These are phyloP conservation scores for Chaetomidium leptoderma DNA, from an alignment of 495 filamentous ascomycete species.

Conservation along the genomic window DNA sequence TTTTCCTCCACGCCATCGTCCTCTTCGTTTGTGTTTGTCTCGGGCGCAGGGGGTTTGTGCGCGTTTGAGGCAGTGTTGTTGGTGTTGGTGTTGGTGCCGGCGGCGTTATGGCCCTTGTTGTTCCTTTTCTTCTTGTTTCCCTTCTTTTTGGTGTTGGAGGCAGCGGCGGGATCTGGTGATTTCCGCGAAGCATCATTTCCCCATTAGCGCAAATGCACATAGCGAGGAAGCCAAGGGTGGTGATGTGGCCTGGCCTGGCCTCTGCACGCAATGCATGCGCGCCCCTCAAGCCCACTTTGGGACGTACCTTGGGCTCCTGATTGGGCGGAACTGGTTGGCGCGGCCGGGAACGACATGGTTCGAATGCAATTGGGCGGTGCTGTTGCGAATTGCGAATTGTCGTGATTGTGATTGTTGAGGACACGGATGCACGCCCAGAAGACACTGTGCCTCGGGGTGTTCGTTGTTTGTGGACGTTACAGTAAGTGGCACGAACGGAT, in stretches of 20 bases:
- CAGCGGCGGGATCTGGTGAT: conserved; percentile 17
- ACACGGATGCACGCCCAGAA: conserved; percentile 17
- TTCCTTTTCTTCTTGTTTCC: conserved; percentile 62
- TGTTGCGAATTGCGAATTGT: too few relatives aligned
- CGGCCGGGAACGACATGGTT: conserved; percentile 30
- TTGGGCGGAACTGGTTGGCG: conserved; percentile 24
- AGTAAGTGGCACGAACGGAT: not conserved
- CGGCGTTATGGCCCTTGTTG: conserved; percentile 49
- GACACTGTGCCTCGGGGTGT: not conserved
- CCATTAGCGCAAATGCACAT: conserved; percentile 27
- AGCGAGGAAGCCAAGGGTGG: conserved; percentile 14
- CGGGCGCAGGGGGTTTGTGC: not conserved
- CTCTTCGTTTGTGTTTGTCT: conserved; percentile 16
- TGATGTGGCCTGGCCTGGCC: conserved; percentile 19
- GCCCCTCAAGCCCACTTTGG: conserved; percentile 16
- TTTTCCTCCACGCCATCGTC: conserved; percentile 38
- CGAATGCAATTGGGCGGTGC: conserved; percentile 18
- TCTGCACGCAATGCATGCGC: conserved; percentile 8
- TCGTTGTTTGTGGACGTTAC: conserved; percentile 2
- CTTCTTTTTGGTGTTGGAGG: conserved; percentile 18
- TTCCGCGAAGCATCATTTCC: conserved; percentile 9
- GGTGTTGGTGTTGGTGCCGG: conserved; percentile 20
- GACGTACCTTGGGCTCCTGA: conserved; percentile 27
- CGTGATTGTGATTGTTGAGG: conserved; percentile 4
- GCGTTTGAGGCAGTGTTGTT: conserved; percentile 4